Evolutionary conservation across 768 basidiomycete genomes (phyloP).

Genomic region (Collybia sp.): DNA sequence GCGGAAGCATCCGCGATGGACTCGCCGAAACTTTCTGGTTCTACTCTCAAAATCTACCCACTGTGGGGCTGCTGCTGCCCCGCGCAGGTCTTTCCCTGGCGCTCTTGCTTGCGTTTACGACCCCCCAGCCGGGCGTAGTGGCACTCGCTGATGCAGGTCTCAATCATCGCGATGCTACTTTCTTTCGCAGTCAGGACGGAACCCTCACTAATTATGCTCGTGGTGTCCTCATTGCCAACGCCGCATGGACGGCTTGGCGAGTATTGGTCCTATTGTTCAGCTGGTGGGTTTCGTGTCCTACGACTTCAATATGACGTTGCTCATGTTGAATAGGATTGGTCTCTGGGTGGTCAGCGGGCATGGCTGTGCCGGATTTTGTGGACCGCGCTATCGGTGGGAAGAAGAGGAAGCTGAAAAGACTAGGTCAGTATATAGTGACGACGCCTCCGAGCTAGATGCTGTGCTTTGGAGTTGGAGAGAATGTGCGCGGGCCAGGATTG

Average conservation of each 20-base stretch:
- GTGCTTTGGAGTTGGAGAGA: slow-evolving; percentile 82
- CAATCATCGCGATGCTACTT: slow-evolving; percentile 62
- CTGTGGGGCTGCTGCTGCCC: slow-evolving; percentile 77
- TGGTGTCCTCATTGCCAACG: slow-evolving; percentile 77
- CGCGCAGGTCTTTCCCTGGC: slow-evolving; percentile 74
- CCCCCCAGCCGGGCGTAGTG: slow-evolving; percentile 41
- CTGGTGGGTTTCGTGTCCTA: slow-evolving; percentile 43
- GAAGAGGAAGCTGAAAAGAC: slow-evolving; percentile 69
- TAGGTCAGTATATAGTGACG: slow-evolving; percentile 44
- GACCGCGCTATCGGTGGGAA: slow-evolving; percentile 81
- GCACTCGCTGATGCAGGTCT: slow-evolving; percentile 43
- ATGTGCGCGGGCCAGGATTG: slow-evolving; percentile 62
- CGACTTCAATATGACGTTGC: slow-evolving; percentile 1
- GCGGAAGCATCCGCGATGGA: slow-evolving; percentile 36
- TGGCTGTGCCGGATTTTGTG: slow-evolving; percentile 77
- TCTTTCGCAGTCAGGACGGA: slow-evolving; percentile 61
- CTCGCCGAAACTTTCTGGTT: slow-evolving; percentile 83
- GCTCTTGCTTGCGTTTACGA: slow-evolving; percentile 62
- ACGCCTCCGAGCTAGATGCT: slow-evolving; percentile 40
- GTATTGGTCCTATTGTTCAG: slow-evolving; percentile 61
- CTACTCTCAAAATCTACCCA: slow-evolving; percentile 82
- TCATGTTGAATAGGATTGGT: slow-evolving; percentile 47
- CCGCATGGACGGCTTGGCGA: slow-evolving; percentile 78
- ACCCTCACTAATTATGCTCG: slow-evolving; percentile 70
- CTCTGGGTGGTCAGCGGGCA: slow-evolving; percentile 78